These are phyloP conservation scores for Psilocybe mexicana DNA, from an alignment of 1,284 basidiomycete genomes.

Conservation along the genomic window DNA sequence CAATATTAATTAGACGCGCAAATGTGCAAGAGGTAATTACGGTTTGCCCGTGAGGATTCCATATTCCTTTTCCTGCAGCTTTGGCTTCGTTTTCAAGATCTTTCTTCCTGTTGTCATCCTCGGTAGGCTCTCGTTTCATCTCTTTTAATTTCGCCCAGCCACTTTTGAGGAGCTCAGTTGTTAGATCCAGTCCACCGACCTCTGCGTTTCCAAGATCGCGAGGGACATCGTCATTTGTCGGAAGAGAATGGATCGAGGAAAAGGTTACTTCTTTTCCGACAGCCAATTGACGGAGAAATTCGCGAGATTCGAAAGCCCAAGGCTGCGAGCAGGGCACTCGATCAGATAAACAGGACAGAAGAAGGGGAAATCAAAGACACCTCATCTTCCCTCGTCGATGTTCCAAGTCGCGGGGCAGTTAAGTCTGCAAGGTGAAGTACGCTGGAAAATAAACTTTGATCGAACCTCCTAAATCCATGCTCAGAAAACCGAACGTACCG, in stretches of 20 bases:
- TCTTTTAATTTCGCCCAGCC: conserved; percentile 96
- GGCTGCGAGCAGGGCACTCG: conserved; percentile 47
- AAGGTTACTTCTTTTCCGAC: conserved; percentile 91
- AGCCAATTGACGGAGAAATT: conserved; percentile 82
- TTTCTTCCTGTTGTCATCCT: conserved; percentile 75
- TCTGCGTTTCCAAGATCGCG: conserved; percentile 79
- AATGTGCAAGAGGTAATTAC: conserved; percentile 37
- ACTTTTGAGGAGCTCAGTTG: conserved; percentile 75
- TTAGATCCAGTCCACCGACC: conserved; percentile 71
- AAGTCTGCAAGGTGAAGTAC: conserved; percentile 87
- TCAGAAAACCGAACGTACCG: conserved; percentile 46
- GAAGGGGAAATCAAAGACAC: conserved; percentile 39
- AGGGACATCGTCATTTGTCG: conserved; percentile 65
- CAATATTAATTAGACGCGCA: not conserved
- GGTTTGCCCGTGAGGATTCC: conserved; percentile 84
- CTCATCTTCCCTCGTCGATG: conserved; percentile 83
- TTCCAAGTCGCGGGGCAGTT: conserved; percentile 79
- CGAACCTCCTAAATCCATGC: conserved; percentile 15
- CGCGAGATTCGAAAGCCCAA: conserved; percentile 91
- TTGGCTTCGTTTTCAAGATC: conserved; percentile 83
- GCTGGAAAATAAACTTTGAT: conserved; percentile 39
- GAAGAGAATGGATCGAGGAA: conserved; percentile 72
- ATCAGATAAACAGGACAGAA: conserved; percentile 6
- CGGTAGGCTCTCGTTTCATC: conserved; percentile 71
- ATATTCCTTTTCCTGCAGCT: conserved; percentile 77